Percentiles rank a stretch among this genome's conserved stretches.
These are phyloP conservation scores for Atalantia buxifolia DNA, from an alignment of 345 rosid species.

Conservation along the genomic window DNA sequence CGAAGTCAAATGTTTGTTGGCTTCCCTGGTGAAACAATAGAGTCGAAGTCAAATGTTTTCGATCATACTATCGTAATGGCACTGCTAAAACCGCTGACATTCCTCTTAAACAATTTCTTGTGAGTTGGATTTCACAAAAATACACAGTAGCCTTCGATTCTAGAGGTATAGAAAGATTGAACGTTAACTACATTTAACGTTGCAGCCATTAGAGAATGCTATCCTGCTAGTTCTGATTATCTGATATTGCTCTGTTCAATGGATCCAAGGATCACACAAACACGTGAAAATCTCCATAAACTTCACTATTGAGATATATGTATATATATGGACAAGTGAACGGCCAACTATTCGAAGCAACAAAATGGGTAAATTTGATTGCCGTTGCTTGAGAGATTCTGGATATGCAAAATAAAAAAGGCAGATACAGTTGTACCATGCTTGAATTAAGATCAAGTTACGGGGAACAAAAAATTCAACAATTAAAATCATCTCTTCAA, in stretches of 20 bases:
- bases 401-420: no score
- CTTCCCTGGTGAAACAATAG: background rate
- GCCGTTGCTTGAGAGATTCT: background rate
- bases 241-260: background rate
- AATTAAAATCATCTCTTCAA: background rate
- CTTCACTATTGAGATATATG: no score
- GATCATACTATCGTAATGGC: background rate
- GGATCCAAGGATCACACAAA: background rate
- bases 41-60: background rate
- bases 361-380: background rate
- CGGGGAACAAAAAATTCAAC: no score
- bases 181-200: background rate
- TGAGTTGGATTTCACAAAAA: background rate
- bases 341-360: background rate
- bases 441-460: background rate
- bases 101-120: no score
- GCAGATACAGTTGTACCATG: background rate
- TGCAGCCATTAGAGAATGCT: background rate
- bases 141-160: background rate
- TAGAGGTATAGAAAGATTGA: background rate
- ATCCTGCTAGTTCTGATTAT: background rate
- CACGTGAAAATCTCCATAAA: no score
- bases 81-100: background rate
- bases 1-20: no score
- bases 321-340: no score